Base-by-base conservation (phyloP, 140 eudicot species). In the Ambrosia hybrid region DNA sequence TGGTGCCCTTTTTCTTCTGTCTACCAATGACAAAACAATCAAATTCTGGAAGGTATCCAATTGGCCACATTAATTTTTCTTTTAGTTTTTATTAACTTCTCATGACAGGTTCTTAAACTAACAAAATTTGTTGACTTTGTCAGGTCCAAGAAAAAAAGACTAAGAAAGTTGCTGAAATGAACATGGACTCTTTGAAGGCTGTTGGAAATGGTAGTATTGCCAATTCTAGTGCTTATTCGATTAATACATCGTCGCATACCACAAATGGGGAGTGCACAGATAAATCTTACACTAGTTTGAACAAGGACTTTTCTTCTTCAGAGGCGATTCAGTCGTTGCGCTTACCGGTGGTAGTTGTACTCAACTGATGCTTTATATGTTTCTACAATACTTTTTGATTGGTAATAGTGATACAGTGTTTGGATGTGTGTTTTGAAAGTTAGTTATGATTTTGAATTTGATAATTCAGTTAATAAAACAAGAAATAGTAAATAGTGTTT, bases 101-200 rank as follows among this genome's bases (percentile, higher is more conserved):
- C 6, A 16, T 15, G 38, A 58, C 49, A 49, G 52, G 41, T 63
- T 71, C 65, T 38, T 43, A 49, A 52, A 49, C 3, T 74, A 63
- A 59, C 51, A 58, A 34, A 65, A 9, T 9, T 34, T 65, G 63
- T 52, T 38, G 62, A 72, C 63, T 65, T 48, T 65, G n/a, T 70
- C 86, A 93, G 98, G 98, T 93, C 66, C 98, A 87, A 73, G 98
- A 93, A 88, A 93, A 90, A 79, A 90, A 93, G 85, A 82, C 86
- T 58, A 90, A 93, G 91, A 90, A 90, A 85, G 77, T 93, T 67
- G 71, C 78, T n/a, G 96, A 90, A 36, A 84, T 93, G 80, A 90
- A 87, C 76, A 49, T 83, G 68, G 94, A 90, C 65, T 65, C 88
- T 74, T 80, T 88, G 45, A 84, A 82, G 74, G 74, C 82, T 77